A percentile compares a stretch with the other conserved stretches of the same genome.
Conservation (phyloP, 1,284 basidiomycete species). For the Tilletia caries region DNA sequence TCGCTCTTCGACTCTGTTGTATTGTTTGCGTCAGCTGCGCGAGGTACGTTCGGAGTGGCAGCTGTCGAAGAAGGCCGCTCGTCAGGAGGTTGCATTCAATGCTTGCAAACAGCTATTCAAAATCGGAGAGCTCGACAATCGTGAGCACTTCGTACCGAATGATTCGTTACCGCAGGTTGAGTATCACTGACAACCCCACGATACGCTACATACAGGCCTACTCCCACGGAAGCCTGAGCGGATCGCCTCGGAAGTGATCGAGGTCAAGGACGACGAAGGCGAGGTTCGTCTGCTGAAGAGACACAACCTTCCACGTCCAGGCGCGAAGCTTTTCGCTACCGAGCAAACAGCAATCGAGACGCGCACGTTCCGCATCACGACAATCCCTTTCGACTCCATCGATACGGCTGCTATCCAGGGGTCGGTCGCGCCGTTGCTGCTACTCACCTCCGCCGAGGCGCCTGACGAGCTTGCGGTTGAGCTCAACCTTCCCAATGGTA, state of each 20-base stretch:
- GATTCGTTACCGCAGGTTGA: too few species aligned
- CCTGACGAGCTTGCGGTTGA: not conserved
- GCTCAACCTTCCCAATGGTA: not conserved
- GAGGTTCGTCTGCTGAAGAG: slow-evolving; percentile 5
- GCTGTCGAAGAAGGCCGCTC: slow-evolving; percentile 28
- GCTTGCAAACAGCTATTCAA: slow-evolving; percentile 27
- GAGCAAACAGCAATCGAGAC: not conserved
- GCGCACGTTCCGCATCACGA: slow-evolving; percentile 15
- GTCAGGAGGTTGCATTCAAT: slow-evolving; percentile 29
- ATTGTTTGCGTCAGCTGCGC: slow-evolving; percentile 17
- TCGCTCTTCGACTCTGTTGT: not conserved
- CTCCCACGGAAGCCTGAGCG: slow-evolving; percentile 12
- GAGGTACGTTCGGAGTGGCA: slow-evolving; percentile 21
- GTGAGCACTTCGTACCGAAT: not conserved
- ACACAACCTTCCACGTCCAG: not conserved
- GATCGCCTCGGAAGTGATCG: not conserved
- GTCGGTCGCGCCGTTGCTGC: not conserved
- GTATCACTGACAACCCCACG: too few species aligned
- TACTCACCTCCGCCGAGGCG: not conserved
- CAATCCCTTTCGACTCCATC: slow-evolving; percentile 11
- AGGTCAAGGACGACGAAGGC: not conserved
- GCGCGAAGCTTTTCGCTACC: not conserved
- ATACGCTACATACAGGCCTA: slow-evolving; percentile 23
- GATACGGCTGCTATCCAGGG: not conserved
- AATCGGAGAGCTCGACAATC: slow-evolving; percentile 32